These are phyloP conservation scores for Penicillium sp. DNA, from an alignment of 2,329 filamentous ascomycete genomes.

Conservation along the genomic window DNA sequence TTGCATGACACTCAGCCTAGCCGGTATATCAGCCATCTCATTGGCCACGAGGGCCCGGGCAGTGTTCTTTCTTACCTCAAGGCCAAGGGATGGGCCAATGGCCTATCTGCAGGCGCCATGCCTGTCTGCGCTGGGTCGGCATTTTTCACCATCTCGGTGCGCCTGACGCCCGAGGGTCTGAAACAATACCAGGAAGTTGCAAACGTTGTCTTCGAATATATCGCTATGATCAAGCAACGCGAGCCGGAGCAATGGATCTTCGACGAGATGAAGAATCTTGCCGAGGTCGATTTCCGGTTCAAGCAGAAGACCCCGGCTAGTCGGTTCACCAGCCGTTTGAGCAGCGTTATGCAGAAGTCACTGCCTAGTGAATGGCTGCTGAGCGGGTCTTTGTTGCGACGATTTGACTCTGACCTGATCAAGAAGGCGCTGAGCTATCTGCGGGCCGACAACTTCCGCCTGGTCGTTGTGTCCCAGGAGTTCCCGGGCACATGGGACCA, in stretches of 20 bases:
- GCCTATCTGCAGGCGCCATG: conserved; percentile 72
- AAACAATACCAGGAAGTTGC: conserved; percentile 78
- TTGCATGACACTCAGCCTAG: conserved; percentile 78
- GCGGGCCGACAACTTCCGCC: conserved; percentile 82
- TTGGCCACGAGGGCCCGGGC: conserved; percentile 89
- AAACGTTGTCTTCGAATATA: conserved; percentile 86
- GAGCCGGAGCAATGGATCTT: conserved; percentile 91
- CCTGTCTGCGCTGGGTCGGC: conserved; percentile 76
- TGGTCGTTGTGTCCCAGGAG: conserved; percentile 78
- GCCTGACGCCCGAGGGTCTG: conserved; percentile 79
- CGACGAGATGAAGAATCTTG: conserved; percentile 83
- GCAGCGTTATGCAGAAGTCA: conserved; percentile 86
- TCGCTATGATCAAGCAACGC: conserved; percentile 76
- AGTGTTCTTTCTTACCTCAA: conserved; percentile 90
- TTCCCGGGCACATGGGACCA: conserved; percentile 80
- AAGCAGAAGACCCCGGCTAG: conserved; percentile 88
- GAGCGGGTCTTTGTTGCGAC: conserved; percentile 74
- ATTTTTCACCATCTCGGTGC: conserved; percentile 75
- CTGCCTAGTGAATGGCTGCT: conserved; percentile 83
- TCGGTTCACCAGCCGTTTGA: conserved; percentile 81
- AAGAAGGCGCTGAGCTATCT: conserved; percentile 69
- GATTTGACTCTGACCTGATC: conserved; percentile 77
- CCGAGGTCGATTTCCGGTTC: conserved; percentile 93
- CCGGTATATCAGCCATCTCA: conserved; percentile 81
- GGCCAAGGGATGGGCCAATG: conserved; percentile 84